These are phyloP conservation scores for Neurospora terricola DNA, from an alignment of 495 filamentous ascomycete genomes.

Conservation along the genomic window DNA sequence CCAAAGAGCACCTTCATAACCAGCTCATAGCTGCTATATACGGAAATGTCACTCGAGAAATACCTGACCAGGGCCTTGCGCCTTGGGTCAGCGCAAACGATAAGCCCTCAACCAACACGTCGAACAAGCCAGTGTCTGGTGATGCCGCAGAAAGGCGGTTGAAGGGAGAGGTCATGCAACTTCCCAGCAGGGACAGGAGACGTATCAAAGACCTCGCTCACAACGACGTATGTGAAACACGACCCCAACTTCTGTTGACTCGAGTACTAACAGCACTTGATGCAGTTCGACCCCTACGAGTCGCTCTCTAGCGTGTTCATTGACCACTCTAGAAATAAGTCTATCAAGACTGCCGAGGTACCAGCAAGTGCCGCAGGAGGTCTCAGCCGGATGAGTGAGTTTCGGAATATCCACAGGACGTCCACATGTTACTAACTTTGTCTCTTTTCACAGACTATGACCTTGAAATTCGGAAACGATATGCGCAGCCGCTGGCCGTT, in stretches of 20 bases:
- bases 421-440: neutral
- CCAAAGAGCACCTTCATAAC: constrained; percentile 79
- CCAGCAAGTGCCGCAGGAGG: constrained; percentile 71
- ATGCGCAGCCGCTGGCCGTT: constrained; percentile 70
- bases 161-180: constrained; percentile 90
- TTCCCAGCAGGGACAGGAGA: constrained; percentile 74
- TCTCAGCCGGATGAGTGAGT: constrained; percentile 80
- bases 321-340: constrained; percentile 60
- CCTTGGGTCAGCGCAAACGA: constrained; percentile 94
- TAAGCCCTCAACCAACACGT: constrained; percentile 67
- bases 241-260: neutral
- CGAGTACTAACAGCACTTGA: constrained; percentile 7
- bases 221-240: constrained; percentile 36
- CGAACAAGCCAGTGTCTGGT: constrained; percentile 68
- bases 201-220: constrained; percentile 68
- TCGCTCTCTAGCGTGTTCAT: constrained; percentile 51
- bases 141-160: constrained; percentile 86
- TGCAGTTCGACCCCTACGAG: constrained; percentile 58
- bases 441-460: constrained; percentile 56
- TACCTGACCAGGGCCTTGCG: constrained; percentile 84
- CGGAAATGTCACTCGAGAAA: constrained; percentile 77
- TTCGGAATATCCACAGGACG: neutral
- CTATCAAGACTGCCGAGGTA: constrained; percentile 53
- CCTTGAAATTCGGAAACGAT: constrained; percentile 87
- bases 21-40: constrained; percentile 77